A percentile compares a stretch with the other conserved stretches of the same genome.
Conservation (phyloP, 1,139 yeast genomes). For the Geotrichum reessii region DNA sequence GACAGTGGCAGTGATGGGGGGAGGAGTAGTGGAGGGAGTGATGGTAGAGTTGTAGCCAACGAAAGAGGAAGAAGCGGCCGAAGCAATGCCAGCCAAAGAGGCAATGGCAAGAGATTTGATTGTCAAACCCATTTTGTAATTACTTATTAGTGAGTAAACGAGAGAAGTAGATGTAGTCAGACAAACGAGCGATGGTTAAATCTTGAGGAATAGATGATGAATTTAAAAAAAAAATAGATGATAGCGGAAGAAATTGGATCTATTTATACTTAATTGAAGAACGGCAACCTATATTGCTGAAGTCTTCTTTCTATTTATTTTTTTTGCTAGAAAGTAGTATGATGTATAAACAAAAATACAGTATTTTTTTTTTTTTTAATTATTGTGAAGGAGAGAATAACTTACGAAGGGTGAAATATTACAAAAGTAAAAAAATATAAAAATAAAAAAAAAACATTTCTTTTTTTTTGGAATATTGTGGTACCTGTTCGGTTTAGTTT, state of each 20-base stretch:
- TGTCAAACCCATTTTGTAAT: constrained; percentile 3
- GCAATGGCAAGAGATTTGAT: constrained; percentile 4
- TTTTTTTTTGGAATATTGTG: too few relatives aligned
- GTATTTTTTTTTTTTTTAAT: background rate
- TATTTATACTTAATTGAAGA: constrained; percentile 2
- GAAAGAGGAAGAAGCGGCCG: background rate
- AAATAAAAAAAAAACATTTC: constrained; percentile 9
- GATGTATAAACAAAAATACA: background rate
- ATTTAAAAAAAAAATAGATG: background rate
- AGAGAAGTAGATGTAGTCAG: background rate
- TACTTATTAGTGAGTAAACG: background rate
- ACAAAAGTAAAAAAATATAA: too few relatives aligned
- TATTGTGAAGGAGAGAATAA: background rate
- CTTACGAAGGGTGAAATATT: background rate
- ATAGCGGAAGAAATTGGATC: background rate
- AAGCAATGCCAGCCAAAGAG: background rate
- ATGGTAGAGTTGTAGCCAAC: constrained; percentile 1
- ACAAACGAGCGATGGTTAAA: background rate
- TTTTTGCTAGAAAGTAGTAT: background rate
- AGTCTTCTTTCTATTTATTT: background rate
- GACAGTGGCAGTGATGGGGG: background rate
- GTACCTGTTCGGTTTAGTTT: too few relatives aligned
- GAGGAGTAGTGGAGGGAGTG: background rate
- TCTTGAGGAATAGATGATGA: background rate
- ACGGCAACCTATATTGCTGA: background rate